Evolutionary conservation across 108 stramenopile genomes (phyloP), one percentile per base, ranked within the genome.

Genomic region (Heterococcus sp.): DNA sequence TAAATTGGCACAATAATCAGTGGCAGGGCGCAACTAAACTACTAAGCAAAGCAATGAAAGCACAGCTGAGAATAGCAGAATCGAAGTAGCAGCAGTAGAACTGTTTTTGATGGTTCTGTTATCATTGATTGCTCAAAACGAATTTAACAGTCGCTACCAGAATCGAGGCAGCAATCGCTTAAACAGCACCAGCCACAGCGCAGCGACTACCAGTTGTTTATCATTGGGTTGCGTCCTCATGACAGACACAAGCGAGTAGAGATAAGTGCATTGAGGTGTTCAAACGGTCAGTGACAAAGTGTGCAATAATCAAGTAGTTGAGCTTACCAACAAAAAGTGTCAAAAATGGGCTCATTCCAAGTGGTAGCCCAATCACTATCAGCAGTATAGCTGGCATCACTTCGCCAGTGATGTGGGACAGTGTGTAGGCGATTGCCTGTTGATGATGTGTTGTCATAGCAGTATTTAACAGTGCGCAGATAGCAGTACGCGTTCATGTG

Each of bases 301-400:
- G n/a, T n/a, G n/a, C n/a, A n/a, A n/a, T n/a, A n/a, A n/a, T n/a
- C n/a, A n/a, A n/a, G n/a, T 21, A 58, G 14, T 58, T 21, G 21
- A 58, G 46, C 46, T 58, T 21, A 58, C 46, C 85, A 37, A 86
- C 40, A 46, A 29, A 32, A 1, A 86, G 81, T 40, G 79, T 84
- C 72, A 87, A 70, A 35, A 87, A 74, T 27, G 84, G 73, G 79
- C 38, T 75, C 58, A 86, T 68, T 29, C 82, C 71, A 30, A 72
- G n/a, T 27, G 85, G 85, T 31, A 84, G 83, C 38, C 76, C 37
- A 14, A 86, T 30, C 8, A 58, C 21, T 21, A 58, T 14, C 8
- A 58, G 46, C 21, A 21, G 21, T 14, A 58, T 58, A 21, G 46
- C 46, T 21, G 46, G 46, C 21, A 58, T 21, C 14, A 58, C 21